phyloP scores from a whole-genome alignment of 2,329 filamentous ascomycete genomes.

The Domatiomyces catenatus region DNA sequence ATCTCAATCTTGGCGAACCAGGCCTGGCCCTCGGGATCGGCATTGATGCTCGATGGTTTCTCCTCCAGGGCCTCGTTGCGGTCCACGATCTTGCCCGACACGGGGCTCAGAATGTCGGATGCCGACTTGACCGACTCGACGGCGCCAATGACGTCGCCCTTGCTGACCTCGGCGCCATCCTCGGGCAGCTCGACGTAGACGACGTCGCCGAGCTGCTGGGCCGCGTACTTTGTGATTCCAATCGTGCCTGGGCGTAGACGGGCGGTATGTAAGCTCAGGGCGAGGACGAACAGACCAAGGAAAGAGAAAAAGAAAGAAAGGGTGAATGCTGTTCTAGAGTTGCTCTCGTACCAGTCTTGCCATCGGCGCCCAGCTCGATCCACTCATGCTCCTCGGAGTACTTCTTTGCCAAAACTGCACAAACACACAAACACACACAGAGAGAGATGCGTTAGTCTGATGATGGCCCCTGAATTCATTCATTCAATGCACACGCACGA shows the following conservation, averaged over 20 bases:
- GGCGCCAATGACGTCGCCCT: conserved; percentile 76
- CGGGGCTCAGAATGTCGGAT: conserved; percentile 87
- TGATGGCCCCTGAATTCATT: background rate
- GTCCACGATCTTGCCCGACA: conserved; percentile 59
- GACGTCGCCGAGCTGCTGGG: conserved; percentile 83
- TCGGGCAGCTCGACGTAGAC: conserved; percentile 92
- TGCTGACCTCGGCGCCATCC: conserved; percentile 48
- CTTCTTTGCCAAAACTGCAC: conserved; percentile 44
- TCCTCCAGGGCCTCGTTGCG: conserved; percentile 65
- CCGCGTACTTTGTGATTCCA: conserved; percentile 84
- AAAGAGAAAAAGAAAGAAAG: conserved; percentile 8
- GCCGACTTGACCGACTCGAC: conserved; percentile 98
- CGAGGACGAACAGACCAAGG: background rate
- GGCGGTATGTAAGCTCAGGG: background rate
- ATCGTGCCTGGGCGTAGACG: conserved; percentile 38
- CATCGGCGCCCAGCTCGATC: conserved; percentile 74
- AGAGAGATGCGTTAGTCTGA: background rate
- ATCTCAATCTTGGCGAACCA: conserved; percentile 89
- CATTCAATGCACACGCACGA: background rate
- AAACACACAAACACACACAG: too few relatives aligned
- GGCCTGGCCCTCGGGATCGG: conserved; percentile 74
- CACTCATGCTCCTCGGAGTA: conserved; percentile 98
- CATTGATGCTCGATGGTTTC: conserved; percentile 75
- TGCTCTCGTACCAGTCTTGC: conserved; percentile 50
- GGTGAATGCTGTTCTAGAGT: conserved; percentile 13